A percentile compares a stretch with the other conserved stretches of the same genome.
phyloP scores from a whole-genome alignment of 2,329 filamentous ascomycete genomes.

The Teratosphaeria zuluensis region DNA sequence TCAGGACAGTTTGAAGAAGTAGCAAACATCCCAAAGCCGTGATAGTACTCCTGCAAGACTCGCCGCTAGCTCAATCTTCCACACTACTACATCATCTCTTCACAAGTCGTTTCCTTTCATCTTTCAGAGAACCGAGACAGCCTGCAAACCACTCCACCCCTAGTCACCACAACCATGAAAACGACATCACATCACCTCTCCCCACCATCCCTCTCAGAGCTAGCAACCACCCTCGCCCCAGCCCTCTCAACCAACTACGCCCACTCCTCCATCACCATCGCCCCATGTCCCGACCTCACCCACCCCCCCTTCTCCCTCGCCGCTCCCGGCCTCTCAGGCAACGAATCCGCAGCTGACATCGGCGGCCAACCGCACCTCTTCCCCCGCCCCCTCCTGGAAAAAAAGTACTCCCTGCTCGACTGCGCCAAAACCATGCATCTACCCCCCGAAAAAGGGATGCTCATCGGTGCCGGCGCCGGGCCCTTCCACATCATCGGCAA shows the following conservation, averaged over 20 bases:
- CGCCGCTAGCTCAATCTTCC: no score
- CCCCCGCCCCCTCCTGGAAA: constrained; percentile 18
- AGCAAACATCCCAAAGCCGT: no score
- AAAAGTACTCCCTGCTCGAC: constrained; percentile 18
- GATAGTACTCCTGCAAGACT: no score
- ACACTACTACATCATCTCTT: no score
- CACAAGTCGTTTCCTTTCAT: no score
- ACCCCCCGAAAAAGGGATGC: constrained; percentile 11
- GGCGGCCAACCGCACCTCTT: constrained; percentile 24
- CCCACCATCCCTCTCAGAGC: constrained; percentile 17
- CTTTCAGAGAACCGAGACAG: no score
- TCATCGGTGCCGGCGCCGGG: constrained; percentile 22
- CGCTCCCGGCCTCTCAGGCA: constrained; percentile 16
- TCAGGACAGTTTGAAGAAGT: no score
- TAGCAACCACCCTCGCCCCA: constrained; percentile 12
- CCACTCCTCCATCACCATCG: constrained; percentile 11
- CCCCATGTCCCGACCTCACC: constrained; percentile 17
- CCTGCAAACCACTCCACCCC: no score
- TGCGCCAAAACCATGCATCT: constrained; percentile 20
- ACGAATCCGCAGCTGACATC: constrained; percentile 21
- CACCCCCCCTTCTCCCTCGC: constrained; percentile 18
- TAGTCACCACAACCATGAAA: constrained; percentile 5
- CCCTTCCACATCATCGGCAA: constrained; percentile 19
- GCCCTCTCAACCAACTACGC: constrained; percentile 18
- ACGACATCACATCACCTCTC: constrained; percentile 15